Evolutionary conservation across 495 filamentous ascomycete genomes (phyloP).

Genomic region (Penicillium atrosanguineum): DNA sequence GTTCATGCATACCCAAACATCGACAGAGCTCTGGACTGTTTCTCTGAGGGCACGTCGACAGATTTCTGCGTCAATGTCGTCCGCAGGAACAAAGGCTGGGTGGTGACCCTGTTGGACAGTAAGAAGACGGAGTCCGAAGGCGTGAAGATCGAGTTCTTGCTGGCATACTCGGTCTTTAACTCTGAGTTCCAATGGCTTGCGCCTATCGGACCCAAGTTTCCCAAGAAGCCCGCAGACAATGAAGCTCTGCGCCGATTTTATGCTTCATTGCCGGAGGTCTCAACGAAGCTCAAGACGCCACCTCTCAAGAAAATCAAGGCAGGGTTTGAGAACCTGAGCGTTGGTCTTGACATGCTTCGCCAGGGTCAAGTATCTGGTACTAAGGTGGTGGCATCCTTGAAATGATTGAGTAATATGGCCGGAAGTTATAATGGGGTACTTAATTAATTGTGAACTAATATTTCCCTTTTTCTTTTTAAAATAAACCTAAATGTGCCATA

Average conservation of each 20-base stretch:
- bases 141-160: conserved; percentile 14
- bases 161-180: conserved; percentile 19
- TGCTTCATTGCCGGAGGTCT: conserved; percentile 1
- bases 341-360: conserved; percentile 16
- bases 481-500: too few species aligned
- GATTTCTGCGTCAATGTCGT: conserved; percentile 18
- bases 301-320: conserved; percentile 8
- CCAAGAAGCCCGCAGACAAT: conserved; percentile 7
- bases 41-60: conserved; percentile 20
- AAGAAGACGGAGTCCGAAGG: conserved; percentile 9
- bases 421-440: neutral
- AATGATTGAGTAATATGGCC: neutral
- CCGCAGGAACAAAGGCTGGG: conserved; percentile 8
- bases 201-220: conserved; percentile 21
- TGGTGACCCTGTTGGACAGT: conserved; percentile 16
- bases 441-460: neutral
- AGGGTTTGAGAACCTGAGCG: conserved; percentile 8
- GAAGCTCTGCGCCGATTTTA: conserved; percentile 17
- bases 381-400: conserved; percentile 11
- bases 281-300: conserved; percentile 8
- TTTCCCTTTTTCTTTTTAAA: too few species aligned
- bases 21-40: conserved; percentile 21
- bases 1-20: conserved; percentile 15
- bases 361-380: conserved; percentile 14
- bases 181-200: conserved; percentile 15